phyloP scores from a whole-genome alignment of 1,139 yeast species.

The Taiozyma onychis region DNA sequence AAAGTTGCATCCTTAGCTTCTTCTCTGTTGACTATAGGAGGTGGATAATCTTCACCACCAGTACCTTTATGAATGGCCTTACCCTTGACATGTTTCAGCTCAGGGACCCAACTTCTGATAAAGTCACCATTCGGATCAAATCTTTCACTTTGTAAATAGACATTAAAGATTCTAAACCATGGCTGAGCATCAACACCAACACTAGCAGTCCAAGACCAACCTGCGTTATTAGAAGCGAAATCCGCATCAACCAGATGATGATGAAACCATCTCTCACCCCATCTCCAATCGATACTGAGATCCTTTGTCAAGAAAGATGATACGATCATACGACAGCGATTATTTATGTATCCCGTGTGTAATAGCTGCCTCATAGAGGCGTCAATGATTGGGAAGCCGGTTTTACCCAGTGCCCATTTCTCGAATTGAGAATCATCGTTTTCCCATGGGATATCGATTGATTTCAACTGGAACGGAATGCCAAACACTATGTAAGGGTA shows the following conservation, averaged over 20 bases:
- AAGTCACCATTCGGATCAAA: slow-evolving; percentile 43
- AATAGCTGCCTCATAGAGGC: slow-evolving; percentile 50
- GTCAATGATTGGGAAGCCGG: slow-evolving; percentile 53
- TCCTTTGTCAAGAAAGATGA: slow-evolving; percentile 49
- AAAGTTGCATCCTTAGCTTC: slow-evolving; percentile 34
- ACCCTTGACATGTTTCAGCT: slow-evolving; percentile 29
- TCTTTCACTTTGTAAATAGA: slow-evolving; percentile 43
- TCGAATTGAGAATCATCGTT: slow-evolving; percentile 33
- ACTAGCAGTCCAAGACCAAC: slow-evolving; percentile 52
- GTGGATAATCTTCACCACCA: slow-evolving; percentile 33
- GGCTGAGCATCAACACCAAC: slow-evolving; percentile 53
- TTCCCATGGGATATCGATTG: slow-evolving; percentile 37
- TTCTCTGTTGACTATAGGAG: slow-evolving; percentile 38
- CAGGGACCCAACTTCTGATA: slow-evolving; percentile 47
- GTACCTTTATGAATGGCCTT: slow-evolving; percentile 23
- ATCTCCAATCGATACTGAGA: slow-evolving; percentile 48
- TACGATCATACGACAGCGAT: slow-evolving; percentile 48
- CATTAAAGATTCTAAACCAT: slow-evolving; percentile 50
- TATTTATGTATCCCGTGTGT: slow-evolving; percentile 47
- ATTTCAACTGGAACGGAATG: slow-evolving; percentile 41
- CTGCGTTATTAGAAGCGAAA: slow-evolving; percentile 48
- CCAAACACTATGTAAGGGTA: slow-evolving; percentile 50
- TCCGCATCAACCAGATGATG: slow-evolving; percentile 46
- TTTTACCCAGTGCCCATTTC: slow-evolving; percentile 46
- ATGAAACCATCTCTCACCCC: slow-evolving; percentile 48